Evolutionary conservation across 2,329 filamentous ascomycete species (phyloP).

Genomic region (Ophiostoma perfectum): DNA sequence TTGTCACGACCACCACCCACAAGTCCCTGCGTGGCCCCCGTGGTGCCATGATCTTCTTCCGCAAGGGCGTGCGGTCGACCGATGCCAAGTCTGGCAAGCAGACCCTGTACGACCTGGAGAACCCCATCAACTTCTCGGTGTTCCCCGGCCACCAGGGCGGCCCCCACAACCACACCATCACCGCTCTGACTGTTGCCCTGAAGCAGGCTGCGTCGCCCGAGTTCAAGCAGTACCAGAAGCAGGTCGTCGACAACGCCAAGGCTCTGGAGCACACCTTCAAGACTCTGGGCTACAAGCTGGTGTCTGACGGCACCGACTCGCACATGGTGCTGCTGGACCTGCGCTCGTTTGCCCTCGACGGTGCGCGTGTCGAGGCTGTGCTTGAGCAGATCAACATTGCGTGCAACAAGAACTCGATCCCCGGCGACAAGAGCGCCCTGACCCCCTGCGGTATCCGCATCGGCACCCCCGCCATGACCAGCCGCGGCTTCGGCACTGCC

Average conservation of each 20-base stretch:
- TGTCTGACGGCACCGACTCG: conserved; percentile 92
- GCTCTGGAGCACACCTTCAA: conserved; percentile 79
- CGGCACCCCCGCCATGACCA: conserved; percentile 95
- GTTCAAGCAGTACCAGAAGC: conserved; percentile 89
- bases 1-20: conserved; percentile 98
- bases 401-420: conserved; percentile 99
- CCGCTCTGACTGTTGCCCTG: conserved; percentile 86
- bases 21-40: conserved; percentile 96
- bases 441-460: conserved; percentile 94
- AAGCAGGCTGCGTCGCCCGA: conserved; percentile 88
- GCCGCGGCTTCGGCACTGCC: conserved; percentile 82
- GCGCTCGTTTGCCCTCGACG: conserved; percentile 79
- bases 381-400: conserved; percentile 98
- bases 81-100: conserved; percentile 89
- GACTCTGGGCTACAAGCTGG: conserved; percentile 85
- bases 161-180: conserved; percentile 99
- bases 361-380: conserved; percentile 90
- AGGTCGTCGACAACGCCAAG: conserved; percentile 90
- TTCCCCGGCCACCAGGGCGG: conserved; percentile 99
- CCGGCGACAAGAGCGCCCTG: conserved; percentile 93
- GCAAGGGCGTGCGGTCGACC: conserved; percentile 86
- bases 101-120: conserved; percentile 86
- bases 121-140: conserved; percentile 96
- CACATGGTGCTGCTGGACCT: conserved; percentile 96
- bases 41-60: conserved; percentile 99